Evolutionary conservation across 495 filamentous ascomycete species (phyloP).

Genomic region (Cladorrhinum samala): DNA sequence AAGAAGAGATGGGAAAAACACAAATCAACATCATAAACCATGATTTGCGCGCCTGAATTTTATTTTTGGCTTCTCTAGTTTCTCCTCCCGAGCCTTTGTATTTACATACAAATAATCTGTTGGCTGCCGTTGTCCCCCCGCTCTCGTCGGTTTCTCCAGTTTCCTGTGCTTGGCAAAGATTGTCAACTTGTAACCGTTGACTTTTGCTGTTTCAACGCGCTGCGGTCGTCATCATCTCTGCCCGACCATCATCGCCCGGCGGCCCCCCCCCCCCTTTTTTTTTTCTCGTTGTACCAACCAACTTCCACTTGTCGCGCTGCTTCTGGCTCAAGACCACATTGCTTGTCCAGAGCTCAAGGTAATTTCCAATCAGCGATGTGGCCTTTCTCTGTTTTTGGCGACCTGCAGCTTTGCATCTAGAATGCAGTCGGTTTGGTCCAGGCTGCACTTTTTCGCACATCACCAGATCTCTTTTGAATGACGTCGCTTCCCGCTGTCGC

Average conservation of each 20-base stretch:
- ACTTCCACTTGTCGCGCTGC: not conserved
- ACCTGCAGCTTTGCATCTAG: too few relatives aligned
- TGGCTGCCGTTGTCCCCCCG: not conserved
- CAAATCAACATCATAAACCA: not conserved
- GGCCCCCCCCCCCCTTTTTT: conserved; percentile 7
- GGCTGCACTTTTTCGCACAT: not conserved
- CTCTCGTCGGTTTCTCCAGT: not conserved
- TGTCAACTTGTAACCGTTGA: too few relatives aligned
- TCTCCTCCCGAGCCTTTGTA: too few relatives aligned
- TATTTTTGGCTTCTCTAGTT: not conserved
- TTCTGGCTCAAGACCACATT: not conserved
- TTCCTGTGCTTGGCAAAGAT: not conserved
- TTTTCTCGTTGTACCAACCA: conserved; percentile 10
- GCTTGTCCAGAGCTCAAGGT: too few relatives aligned
- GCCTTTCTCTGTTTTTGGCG: not conserved
- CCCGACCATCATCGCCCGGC: conserved; percentile 8
- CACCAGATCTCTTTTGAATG: not conserved
- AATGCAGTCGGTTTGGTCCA: not conserved
- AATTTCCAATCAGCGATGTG: not conserved
- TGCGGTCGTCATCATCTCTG: conserved; percentile 15
- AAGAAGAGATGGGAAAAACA: not conserved
- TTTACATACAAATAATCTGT: not conserved
- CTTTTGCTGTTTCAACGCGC: conserved; percentile 3
- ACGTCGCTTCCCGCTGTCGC: not conserved
- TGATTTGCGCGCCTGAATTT: too few relatives aligned